Evolutionary conservation across 23 red algal genomes (phyloP), one percentile per base, ranked within the genome.

Genomic region (Pyropia haitanensis): DNA sequence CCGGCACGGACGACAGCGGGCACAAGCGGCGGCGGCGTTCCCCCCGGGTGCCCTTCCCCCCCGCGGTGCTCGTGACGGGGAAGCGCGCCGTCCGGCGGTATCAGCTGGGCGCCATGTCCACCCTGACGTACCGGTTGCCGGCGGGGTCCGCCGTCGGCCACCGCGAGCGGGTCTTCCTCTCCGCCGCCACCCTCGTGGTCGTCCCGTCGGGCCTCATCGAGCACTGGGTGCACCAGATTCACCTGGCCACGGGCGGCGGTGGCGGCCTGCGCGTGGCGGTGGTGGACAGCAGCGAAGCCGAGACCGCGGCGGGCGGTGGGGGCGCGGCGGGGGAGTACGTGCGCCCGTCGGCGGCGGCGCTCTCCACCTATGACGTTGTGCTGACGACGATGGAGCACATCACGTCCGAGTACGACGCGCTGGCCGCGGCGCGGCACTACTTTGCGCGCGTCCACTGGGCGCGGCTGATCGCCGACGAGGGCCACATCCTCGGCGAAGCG

Each of bases 401-500:
- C 31, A 58, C 56, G 21, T 9, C 31, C n/a, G 58, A 86, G 51
- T 77, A 65, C 33, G 60, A 64, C 25, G 53, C 67, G 27, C 58
- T 88, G 32, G 71, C 66, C 2, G 33, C 33, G 3, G 67, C 57
- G 33, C 44, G 29, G 8, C 58, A 71, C 20, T 31, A 65, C 22
- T 76, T 98, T 64, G 49, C 74, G 51, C 72, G 68, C 12, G 79
- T 98, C 14, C 81, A 88, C 53, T 98, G 88, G 80, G 70, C 88
- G 44, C 75, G 94, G 15, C 30, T 98, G 15, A 72, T 98, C 58
- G 59, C 91, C 61, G 94, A 98, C 69, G 94, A 98, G 61, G 94
- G 86, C 6, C 94, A 98, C 68, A 71, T 58, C 16, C 53, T 98
- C 3, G 82, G 82, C 30, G 39, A 46, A 1, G 39, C 39, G 39